phyloP scores from a whole-genome alignment of 1,284 basidiomycete species.

The Leccinum solheimii region DNA sequence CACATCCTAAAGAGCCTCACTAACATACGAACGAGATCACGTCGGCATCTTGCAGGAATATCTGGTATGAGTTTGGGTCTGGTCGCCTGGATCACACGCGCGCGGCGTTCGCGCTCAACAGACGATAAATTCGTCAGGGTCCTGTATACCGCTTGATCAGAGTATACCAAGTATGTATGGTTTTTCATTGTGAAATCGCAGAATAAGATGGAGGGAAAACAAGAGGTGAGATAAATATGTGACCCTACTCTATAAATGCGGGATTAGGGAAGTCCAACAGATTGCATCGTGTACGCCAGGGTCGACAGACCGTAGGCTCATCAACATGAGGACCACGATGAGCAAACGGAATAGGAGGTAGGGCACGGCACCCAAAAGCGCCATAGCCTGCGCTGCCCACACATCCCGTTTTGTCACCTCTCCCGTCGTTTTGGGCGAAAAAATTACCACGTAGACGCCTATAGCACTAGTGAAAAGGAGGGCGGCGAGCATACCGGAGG shows the following conservation, averaged over 20 bases:
- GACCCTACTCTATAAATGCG: background rate
- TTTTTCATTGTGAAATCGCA: no score
- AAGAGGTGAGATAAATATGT: no score
- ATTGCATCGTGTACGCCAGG: background rate
- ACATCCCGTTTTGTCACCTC: background rate
- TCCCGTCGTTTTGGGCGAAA: background rate
- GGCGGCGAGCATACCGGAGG: background rate
- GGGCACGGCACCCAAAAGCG: background rate
- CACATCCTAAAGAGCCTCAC: no score
- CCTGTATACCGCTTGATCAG: no score
- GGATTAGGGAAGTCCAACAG: background rate
- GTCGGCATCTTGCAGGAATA: no score
- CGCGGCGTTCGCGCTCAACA: no score
- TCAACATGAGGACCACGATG: background rate
- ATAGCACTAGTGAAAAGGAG: background rate
- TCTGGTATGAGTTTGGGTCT: no score
- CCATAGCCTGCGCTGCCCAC: background rate
- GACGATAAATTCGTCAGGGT: no score
- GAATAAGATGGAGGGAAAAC: no score
- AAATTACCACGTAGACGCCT: background rate
- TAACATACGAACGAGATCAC: no score
- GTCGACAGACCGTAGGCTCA: background rate
- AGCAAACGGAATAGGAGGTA: background rate
- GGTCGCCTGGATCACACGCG: no score
- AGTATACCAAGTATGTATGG: no score